Conservation (phyloP, 768 basidiomycete species). For the Kockovaella imperatae region DNA sequence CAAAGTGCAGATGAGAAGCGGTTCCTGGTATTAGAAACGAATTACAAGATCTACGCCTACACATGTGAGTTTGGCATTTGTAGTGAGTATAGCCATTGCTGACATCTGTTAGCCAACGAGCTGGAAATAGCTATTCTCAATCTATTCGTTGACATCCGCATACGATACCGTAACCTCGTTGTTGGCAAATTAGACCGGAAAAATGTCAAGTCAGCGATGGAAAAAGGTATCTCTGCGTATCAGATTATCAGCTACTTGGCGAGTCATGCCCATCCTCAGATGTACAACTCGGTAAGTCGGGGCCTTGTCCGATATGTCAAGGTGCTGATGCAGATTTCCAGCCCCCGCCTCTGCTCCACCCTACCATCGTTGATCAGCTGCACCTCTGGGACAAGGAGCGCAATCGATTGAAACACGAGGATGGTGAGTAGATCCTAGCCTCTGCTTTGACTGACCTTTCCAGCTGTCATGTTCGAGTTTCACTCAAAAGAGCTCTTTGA, state of each 20-base stretch:
- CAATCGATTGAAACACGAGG: conserved; percentile 77
- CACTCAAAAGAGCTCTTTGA: conserved; percentile 42
- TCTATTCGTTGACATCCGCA: conserved; percentile 83
- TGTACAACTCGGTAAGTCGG: conserved; percentile 75
- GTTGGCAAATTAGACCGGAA: conserved; percentile 91
- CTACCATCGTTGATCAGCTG: conserved; percentile 96
- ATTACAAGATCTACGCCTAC: conserved; percentile 96
- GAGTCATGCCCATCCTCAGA: conserved; percentile 93
- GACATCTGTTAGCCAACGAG: conserved; percentile 67
- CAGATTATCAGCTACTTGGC: conserved; percentile 95
- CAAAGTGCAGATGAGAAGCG: conserved; percentile 56
- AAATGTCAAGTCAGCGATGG: conserved; percentile 86
- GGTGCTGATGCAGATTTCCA: not conserved
- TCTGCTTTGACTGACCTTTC: not conserved
- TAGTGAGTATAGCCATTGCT: not conserved
- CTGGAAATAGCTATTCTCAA: conserved; percentile 92
- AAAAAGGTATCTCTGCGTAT: conserved; percentile 91
- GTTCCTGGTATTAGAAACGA: conserved; percentile 94
- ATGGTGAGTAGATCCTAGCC: conserved; percentile 54
- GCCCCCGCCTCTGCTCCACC: conserved; percentile 67
- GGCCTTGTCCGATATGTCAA: conserved; percentile 1
- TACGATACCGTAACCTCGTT: conserved; percentile 93
- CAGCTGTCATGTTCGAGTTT: conserved; percentile 39
- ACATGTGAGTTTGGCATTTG: conserved; percentile 56
- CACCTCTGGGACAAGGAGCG: conserved; percentile 94